Percentiles rank a stretch among this genome's conserved stretches.
These are phyloP conservation scores for Pulveroboletus sp. DNA, from an alignment of 768 basidiomycete genomes.

Conservation along the genomic window DNA sequence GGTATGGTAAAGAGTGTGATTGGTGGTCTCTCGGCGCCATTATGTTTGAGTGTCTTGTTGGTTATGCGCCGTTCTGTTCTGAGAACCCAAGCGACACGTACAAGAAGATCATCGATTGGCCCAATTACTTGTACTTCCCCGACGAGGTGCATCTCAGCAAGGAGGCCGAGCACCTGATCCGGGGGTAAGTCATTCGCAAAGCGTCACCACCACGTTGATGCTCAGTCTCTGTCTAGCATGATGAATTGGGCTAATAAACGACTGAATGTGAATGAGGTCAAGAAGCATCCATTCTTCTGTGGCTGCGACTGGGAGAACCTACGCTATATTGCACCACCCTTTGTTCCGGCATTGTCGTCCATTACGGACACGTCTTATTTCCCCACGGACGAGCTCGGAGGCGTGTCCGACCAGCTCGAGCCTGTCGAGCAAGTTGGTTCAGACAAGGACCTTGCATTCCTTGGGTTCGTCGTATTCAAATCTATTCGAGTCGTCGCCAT, in stretches of 20 bases:
- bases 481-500: background rate
- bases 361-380: conserved; percentile 95
- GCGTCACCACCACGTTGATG: background rate
- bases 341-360: conserved; percentile 88
- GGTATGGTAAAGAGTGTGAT: conserved; percentile 98
- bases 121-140: conserved; percentile 84
- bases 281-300: conserved; percentile 88
- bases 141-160: conserved; percentile 91
- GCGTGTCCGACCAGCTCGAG: conserved; percentile 57
- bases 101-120: conserved; percentile 97
- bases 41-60: conserved; percentile 98
- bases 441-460: conserved; percentile 65
- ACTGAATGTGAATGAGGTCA: conserved; percentile 79
- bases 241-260: conserved; percentile 79
- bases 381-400: conserved; percentile 88
- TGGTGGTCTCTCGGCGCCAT: conserved; percentile 99
- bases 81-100: conserved; percentile 98
- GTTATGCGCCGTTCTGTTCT: conserved; percentile 96
- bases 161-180: conserved; percentile 88
- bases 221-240: conserved; percentile 46
- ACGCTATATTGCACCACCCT: conserved; percentile 91
- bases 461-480: conserved; percentile 42
- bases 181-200: conserved; percentile 48
- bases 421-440: conserved; percentile 57
- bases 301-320: conserved; percentile 94